Conservation (phyloP, 352 stramenopile genomes). For the Globisporangium orthogonon region DNA sequence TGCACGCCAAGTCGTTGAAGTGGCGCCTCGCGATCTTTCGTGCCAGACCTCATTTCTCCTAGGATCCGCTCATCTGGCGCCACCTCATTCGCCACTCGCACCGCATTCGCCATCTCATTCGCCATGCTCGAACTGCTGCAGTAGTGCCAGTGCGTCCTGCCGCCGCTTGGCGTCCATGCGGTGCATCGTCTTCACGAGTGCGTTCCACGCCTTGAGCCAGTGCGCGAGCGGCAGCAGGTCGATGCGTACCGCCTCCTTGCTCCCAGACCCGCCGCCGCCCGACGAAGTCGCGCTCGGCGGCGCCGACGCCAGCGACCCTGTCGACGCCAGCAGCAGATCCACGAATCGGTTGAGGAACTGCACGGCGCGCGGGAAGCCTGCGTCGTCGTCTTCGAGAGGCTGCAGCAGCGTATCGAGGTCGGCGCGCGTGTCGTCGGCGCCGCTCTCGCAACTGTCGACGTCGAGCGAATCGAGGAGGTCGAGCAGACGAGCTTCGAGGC, state of each 20-base stretch:
- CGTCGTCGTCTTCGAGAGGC: constrained; percentile 47
- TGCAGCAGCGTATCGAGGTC: constrained; percentile 30
- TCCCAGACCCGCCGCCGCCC: constrained; percentile 12
- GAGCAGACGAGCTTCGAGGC: constrained; percentile 29
- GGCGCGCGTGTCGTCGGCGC: constrained; percentile 13
- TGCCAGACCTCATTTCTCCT: no score
- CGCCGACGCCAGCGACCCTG: constrained; percentile 4
- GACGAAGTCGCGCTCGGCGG: constrained; percentile 3
- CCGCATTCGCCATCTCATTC: neutral
- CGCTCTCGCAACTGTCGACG: constrained; percentile 2
- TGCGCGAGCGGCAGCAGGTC: constrained; percentile 50
- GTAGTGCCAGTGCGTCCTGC: constrained; percentile 21
- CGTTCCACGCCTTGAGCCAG: constrained; percentile 61
- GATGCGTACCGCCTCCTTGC: constrained; percentile 27
- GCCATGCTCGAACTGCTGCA: constrained; percentile 14
- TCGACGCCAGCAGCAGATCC: constrained; percentile 42
- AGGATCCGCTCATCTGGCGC: no score
- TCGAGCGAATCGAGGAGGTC: constrained; percentile 39
- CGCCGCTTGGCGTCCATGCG: constrained; percentile 43
- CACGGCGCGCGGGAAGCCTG: constrained; percentile 40
- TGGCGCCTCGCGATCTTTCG: no score
- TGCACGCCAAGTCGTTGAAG: no score
- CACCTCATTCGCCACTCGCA: no score
- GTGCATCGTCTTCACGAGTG: constrained; percentile 48
- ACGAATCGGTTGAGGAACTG: constrained; percentile 59